Evolutionary conservation across 2,329 filamentous ascomycete species (phyloP).

Genomic region (Xylariaceae sp.): DNA sequence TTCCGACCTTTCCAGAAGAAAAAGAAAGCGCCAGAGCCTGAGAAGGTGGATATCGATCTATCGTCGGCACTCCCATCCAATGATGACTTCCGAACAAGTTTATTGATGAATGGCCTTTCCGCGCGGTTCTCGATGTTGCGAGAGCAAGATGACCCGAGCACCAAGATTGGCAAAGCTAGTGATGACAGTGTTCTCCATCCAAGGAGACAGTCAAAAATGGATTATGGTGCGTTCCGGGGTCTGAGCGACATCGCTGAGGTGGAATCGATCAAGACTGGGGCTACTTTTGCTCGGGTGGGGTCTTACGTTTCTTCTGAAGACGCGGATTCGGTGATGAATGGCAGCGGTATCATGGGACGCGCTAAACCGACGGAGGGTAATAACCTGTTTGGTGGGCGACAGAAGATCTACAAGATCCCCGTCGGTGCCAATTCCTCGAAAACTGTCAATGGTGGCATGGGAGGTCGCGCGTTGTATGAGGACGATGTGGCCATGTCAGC

Average conservation of each 20-base stretch:
- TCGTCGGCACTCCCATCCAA: constrained; percentile 72
- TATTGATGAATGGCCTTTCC: constrained; percentile 93
- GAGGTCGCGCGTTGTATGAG: constrained; percentile 75
- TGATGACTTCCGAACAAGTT: constrained; percentile 92
- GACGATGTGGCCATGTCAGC: constrained; percentile 82
- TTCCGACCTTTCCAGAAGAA: constrained; percentile 59
- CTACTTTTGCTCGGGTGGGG: constrained; percentile 59
- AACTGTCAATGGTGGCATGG: constrained; percentile 53
- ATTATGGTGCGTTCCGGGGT: constrained; percentile 63
- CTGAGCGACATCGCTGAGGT: constrained; percentile 90
- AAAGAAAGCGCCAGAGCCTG: constrained; percentile 58
- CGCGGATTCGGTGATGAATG: constrained; percentile 57
- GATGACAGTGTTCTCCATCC: constrained; percentile 91
- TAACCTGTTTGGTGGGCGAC: constrained; percentile 88
- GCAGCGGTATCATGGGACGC: constrained; percentile 79
- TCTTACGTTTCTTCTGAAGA: constrained; percentile 71
- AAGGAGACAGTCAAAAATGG: constrained; percentile 77
- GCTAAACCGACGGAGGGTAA: constrained; percentile 86
- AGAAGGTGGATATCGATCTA: constrained; percentile 73
- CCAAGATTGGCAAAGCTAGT: constrained; percentile 88
- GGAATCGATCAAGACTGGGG: constrained; percentile 71
- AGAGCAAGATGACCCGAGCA: constrained; percentile 90
- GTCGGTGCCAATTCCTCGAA: constrained; percentile 49
- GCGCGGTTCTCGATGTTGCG: constrained; percentile 95
- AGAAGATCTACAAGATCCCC: constrained; percentile 91